Percentiles rank a stretch among this genome's conserved stretches.
These are phyloP conservation scores for Venturia nashicola DNA, from an alignment of 2,329 filamentous ascomycete genomes.

Conservation along the genomic window DNA sequence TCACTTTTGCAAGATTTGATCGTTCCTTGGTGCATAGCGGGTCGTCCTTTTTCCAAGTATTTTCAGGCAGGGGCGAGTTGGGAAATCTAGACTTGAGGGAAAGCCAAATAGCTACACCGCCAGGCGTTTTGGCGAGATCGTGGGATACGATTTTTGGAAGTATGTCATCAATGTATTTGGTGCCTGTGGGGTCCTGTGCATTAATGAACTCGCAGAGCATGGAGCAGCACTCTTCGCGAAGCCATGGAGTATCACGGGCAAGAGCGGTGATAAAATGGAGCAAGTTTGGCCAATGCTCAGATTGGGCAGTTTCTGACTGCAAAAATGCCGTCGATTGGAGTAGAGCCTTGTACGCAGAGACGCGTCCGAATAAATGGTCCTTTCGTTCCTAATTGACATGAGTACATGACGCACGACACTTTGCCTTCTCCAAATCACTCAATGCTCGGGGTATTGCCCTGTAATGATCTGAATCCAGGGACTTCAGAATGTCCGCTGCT, in stretches of 20 bases:
- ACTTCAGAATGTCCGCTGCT: too few relatives aligned
- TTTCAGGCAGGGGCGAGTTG: conserved; percentile 49
- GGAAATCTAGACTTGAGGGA: conserved; percentile 53
- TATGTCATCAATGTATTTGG: conserved; percentile 47
- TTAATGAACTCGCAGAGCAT: conserved; percentile 64
- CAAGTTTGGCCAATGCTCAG: conserved; percentile 51
- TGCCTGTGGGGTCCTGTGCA: conserved; percentile 32
- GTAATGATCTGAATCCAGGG: too few relatives aligned
- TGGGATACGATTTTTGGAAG: conserved; percentile 50
- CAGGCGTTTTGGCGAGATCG: conserved; percentile 66
- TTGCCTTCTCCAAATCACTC: background rate
- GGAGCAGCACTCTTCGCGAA: conserved; percentile 77
- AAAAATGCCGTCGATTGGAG: conserved; percentile 68
- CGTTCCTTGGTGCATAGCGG: conserved; percentile 61
- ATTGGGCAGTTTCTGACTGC: conserved; percentile 30
- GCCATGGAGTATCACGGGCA: conserved; percentile 73
- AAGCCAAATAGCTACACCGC: conserved; percentile 85
- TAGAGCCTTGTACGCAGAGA: conserved; percentile 81
- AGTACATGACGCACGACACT: background rate
- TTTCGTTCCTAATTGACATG: conserved; percentile 59
- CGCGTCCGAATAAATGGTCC: conserved; percentile 70
- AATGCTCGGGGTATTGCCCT: background rate
- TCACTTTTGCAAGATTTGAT: conserved; percentile 56
- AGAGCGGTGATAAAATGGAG: conserved; percentile 62
- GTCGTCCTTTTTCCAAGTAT: conserved; percentile 61